A percentile compares a stretch with the other conserved stretches of the same genome.
Conservation (phyloP, 2,329 filamentous ascomycete species). For the Phialophora macrospora region DNA sequence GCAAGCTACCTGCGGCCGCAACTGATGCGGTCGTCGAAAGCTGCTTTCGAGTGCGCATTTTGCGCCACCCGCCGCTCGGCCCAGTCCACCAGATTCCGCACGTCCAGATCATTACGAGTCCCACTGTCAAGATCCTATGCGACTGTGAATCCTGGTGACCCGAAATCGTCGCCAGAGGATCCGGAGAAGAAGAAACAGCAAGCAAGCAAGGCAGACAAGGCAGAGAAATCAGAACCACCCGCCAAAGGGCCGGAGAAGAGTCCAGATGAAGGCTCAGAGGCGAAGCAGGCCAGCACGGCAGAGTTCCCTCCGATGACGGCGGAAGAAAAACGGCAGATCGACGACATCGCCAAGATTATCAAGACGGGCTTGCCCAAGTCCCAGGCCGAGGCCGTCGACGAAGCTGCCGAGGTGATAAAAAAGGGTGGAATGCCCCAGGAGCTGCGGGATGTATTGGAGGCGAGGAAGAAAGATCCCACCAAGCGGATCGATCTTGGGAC, state of each 20-base stretch:
- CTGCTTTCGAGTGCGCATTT: constrained; percentile 59
- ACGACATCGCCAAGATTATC: constrained; percentile 61
- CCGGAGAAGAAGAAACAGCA: constrained; percentile 33
- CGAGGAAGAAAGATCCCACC: constrained; percentile 52
- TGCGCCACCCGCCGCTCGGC: constrained; percentile 51
- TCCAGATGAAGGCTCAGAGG: constrained; percentile 51
- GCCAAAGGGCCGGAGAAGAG: constrained; percentile 45
- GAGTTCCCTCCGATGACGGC: constrained; percentile 55
- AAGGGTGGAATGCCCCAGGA: constrained; percentile 72
- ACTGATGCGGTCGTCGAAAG: constrained; percentile 51
- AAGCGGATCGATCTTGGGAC: constrained; percentile 58
- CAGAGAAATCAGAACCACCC: constrained; percentile 45
- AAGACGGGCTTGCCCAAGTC: constrained; percentile 64
- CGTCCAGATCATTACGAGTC: constrained; percentile 48
- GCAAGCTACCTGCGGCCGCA: constrained; percentile 38
- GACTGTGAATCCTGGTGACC: constrained; percentile 51
- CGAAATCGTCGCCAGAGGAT: constrained; percentile 49
- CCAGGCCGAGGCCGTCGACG: constrained; percentile 65
- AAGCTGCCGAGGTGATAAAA: constrained; percentile 67
- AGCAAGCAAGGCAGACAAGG: constrained; percentile 39
- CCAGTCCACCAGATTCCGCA: constrained; percentile 46
- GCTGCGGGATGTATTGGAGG: constrained; percentile 66
- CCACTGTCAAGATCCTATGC: constrained; percentile 50
- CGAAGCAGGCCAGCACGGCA: constrained; percentile 44
- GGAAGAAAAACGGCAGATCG: constrained; percentile 63